Base-by-base conservation (phyloP, 2,329 filamentous ascomycete species). In the Penicillium sp. region DNA sequence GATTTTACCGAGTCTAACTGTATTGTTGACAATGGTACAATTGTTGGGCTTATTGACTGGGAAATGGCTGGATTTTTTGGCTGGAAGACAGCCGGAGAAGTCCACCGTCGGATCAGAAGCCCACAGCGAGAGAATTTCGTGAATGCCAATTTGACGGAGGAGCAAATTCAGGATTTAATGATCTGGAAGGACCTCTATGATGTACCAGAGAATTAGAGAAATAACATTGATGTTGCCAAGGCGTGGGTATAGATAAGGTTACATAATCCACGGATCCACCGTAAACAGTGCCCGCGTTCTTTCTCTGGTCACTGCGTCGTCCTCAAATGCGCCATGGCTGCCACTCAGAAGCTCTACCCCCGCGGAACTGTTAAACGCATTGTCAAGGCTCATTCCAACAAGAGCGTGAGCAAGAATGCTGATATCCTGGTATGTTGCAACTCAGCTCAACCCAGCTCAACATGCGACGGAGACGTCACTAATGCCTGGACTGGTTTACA, bases 331-430 rank as follows among this genome's bases (percentile, higher is more conserved):
- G 54, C 26, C 11, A 88, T 87, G 83, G 85, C 84, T 51, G 78
- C 84, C 13, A 81, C 85, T 23, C 87, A 88, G 69, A 93, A 92
- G 66, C 81, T 91, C 14, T 96, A 96, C 69, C 92, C 92, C 11
- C 88, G 92, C 61, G 87, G 86, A 19, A 95, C 91, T 0, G 82
- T 96, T 67, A 95, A 92, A 76, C 93, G 92, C 75, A 93, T 96
- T 59, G 83, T 96, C 69, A 96, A 96, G 77, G 92, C 91, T 19
- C 92, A 96, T 74, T 89, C 91, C 9, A 89, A 90, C 62, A 87
- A 88, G 71, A 89, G 84, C 62, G 76, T 96, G 62, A 91, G 88
- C 79, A 95, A 92, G 75, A 93, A 95, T 75, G 89, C 88, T 29
- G 93, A 96, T 75, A 87, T 96, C 57, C 81, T 93, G 77, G 91